phyloP scores from a whole-genome alignment of 768 basidiomycete genomes.

The Agrocybe chaxingu region DNA sequence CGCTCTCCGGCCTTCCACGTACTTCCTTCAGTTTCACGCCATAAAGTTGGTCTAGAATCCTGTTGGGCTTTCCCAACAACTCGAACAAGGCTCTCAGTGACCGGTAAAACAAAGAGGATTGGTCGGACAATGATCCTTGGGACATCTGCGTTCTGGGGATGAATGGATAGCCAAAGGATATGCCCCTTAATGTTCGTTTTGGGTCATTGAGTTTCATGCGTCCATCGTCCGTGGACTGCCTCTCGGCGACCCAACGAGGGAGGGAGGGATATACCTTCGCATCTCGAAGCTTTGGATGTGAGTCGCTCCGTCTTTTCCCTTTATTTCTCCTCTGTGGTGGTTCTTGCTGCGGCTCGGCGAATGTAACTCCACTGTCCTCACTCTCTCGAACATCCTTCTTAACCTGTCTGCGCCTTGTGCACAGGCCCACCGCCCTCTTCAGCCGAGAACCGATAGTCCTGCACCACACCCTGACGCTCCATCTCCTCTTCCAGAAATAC shows the following conservation, averaged over 20 bases:
- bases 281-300: conserved; percentile 16
- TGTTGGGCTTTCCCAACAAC: conserved; percentile 42
- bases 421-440: conserved; percentile 23
- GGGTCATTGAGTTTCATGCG: conserved; percentile 41
- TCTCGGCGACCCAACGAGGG: conserved; percentile 42
- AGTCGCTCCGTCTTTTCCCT: conserved; percentile 16
- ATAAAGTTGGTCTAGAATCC: conserved; percentile 40
- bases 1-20: conserved; percentile 41
- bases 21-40: conserved; percentile 41
- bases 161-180: conserved; percentile 59
- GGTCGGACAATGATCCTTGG: conserved; percentile 15
- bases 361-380: conserved; percentile 5
- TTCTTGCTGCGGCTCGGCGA: not conserved
- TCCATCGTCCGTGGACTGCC: conserved; percentile 39
- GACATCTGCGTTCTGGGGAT: conserved; percentile 43
- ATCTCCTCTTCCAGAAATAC: conserved; percentile 40
- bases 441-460: conserved; percentile 18
- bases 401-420: conserved; percentile 5
- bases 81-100: conserved; percentile 16
- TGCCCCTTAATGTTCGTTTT: conserved; percentile 41
- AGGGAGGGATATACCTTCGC: conserved; percentile 30
- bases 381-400: conserved; percentile 8
- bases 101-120: conserved; percentile 11
- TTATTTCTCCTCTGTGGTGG: conserved; percentile 10
- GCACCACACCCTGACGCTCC: conserved; percentile 14